Conservation (phyloP, 352 stramenopile genomes). For the Phytophthora chlamydospora region DNA sequence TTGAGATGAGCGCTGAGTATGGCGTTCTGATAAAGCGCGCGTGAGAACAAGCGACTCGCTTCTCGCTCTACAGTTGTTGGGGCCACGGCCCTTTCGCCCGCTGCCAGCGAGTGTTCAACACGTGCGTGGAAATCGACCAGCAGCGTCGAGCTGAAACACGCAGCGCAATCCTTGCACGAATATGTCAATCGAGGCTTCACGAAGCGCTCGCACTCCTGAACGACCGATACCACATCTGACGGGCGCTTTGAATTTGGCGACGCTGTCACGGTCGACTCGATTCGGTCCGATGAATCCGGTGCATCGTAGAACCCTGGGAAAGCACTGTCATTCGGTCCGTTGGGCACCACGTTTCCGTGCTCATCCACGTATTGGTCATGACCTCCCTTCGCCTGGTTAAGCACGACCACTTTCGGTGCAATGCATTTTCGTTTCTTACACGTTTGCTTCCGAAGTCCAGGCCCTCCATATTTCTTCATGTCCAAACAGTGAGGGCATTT, state of each 20-base stretch:
- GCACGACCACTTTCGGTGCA: constrained; percentile 66
- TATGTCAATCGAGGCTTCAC: constrained; percentile 60
- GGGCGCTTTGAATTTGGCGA: constrained; percentile 18
- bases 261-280: constrained; percentile 22
- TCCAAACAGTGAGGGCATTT: constrained; percentile 81
- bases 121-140: constrained; percentile 59
- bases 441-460: constrained; percentile 80
- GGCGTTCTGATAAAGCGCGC: constrained; percentile 54
- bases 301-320: constrained; percentile 42
- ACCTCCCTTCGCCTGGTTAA: constrained; percentile 68
- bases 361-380: constrained; percentile 63
- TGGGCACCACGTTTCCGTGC: constrained; percentile 44
- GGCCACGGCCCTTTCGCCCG: neutral
- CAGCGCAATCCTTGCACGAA: constrained; percentile 48
- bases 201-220: constrained; percentile 66
- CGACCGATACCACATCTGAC: constrained; percentile 36
- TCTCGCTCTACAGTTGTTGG: constrained; percentile 36
- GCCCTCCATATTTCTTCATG: constrained; percentile 88
- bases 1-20: constrained; percentile 49
- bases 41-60: constrained; percentile 47
- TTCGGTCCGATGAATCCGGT: constrained; percentile 33
- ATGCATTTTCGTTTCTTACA: constrained; percentile 84
- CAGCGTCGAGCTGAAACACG: constrained; percentile 57
- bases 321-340: constrained; percentile 28
- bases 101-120: constrained; percentile 40